Conservation (phyloP, 2,329 filamentous ascomycete species). For the Fragosphaeria purpurea region DNA sequence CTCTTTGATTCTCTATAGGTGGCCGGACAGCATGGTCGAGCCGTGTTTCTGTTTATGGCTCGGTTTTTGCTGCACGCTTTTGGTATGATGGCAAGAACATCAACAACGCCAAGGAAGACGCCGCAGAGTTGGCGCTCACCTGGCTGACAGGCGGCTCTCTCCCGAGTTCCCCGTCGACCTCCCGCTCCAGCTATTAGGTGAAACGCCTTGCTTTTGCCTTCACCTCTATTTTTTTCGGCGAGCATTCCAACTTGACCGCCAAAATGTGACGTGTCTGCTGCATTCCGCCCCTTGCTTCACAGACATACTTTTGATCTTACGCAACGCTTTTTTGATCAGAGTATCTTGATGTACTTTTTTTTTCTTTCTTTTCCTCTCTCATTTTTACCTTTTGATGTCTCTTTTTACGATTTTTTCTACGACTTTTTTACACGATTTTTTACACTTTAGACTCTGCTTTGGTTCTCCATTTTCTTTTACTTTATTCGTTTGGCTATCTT, state of each 20-base stretch:
- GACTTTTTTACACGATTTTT: too few relatives aligned
- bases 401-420: too few relatives aligned
- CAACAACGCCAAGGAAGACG: conserved; percentile 82
- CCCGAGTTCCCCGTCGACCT: conserved; percentile 31
- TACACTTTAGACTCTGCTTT: conserved; percentile 8
- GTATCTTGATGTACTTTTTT: neutral
- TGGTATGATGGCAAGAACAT: conserved; percentile 89
- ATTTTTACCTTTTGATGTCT: too few relatives aligned
- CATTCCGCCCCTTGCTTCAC: too few relatives aligned
- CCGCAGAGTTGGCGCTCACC: conserved; percentile 69
- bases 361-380: conserved; percentile 11
- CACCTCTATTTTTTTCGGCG: neutral
- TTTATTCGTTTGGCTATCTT: neutral
- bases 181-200: conserved; percentile 25
- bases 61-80: conserved; percentile 60
- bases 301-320: too few relatives aligned
- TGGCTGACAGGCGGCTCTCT: conserved; percentile 36
- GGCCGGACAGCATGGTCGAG: conserved; percentile 88
- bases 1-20: conserved; percentile 36
- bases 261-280: too few relatives aligned
- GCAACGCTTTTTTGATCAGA: too few relatives aligned
- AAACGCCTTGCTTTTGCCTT: neutral
- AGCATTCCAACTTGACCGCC: neutral
- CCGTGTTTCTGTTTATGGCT: conserved; percentile 60
- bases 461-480: conserved; percentile 13